Base-by-base conservation (phyloP, 352 stramenopile genomes). In the Phytophthora podocarpi region DNA sequence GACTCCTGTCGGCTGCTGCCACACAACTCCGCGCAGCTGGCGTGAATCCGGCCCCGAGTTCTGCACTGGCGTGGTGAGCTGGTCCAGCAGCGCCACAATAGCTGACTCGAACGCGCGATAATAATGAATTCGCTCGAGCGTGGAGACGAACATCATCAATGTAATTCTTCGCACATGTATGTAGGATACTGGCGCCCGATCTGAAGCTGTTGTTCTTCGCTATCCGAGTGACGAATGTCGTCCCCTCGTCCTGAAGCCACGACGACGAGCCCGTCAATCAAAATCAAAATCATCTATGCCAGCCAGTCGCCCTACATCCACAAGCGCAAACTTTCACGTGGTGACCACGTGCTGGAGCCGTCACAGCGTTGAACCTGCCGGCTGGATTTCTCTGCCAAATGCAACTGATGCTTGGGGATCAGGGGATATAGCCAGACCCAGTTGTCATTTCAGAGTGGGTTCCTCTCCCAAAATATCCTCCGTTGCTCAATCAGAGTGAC, bases 31-130 rank as follows among this genome's bases (percentile, higher is more conserved):
- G 23, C 56, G 51, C 59, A 67, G 59, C 59, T 67, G 59, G 49
- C 34, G 41, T 67, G 59, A 67, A 67, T 49, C 59, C 59, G 43
- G 26, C 50, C 49, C 56, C 46, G 50, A 62, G 59, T 16, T n/a
- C 39, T 36, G 54, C 31, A 43, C 48, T 60, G 31, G 58, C 32
- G 37, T 64, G 36, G 46, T 59, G 46, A 64, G 56, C 46, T 59
- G 30, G 47, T 53, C 21, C 39, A 23, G 24, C 11, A n/a, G n/a
- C n/a, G n/a, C n/a, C n/a, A n/a, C n/a, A n/a, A n/a, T 34, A 10
- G 24, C 49, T 54, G 58, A 45, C 48, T 60, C 48, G 31, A 66
- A 52, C 34, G 18, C 41, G 42, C 34, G 34, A 53, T 15, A 12
- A 37, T n/a, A n/a, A n/a, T n/a, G n/a, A n/a, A n/a, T n/a, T n/a